Evolutionary conservation across 768 basidiomycete genomes (phyloP).

Genomic region (Pulveroboletus sp.): DNA sequence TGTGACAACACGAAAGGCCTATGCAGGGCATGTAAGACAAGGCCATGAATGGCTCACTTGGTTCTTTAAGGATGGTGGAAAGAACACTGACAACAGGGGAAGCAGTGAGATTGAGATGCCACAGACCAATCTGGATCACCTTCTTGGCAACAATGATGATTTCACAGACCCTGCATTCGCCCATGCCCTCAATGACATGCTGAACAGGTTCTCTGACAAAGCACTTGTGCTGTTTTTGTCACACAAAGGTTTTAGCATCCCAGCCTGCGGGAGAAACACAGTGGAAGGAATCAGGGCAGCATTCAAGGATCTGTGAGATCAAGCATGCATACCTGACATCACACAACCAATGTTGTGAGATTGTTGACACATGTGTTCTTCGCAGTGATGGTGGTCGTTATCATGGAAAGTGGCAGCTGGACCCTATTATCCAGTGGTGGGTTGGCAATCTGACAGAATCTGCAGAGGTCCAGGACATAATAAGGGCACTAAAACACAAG

Average conservation of each 20-base stretch:
- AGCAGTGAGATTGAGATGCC: no score
- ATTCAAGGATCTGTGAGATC: no score
- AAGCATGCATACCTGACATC: background rate
- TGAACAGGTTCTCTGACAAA: background rate
- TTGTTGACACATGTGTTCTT: background rate
- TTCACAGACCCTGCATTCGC: background rate
- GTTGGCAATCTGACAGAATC: no score
- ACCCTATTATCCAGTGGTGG: no score
- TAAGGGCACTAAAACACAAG: no score
- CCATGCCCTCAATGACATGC: background rate
- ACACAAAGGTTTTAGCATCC: background rate
- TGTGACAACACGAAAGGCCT: background rate
- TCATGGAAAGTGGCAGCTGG: background rate
- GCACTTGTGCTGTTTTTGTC: background rate
- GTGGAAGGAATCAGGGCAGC: background rate
- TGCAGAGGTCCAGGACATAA: no score
- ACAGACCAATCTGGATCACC: no score
- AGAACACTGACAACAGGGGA: no score
- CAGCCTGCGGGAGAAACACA: background rate
- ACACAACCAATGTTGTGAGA: background rate
- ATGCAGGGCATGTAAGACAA: background rate
- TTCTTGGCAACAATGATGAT: no score
- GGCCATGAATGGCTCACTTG: background rate
- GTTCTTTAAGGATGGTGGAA: no score
- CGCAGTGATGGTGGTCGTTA: background rate